phyloP scores from a whole-genome alignment of 2,329 filamentous ascomycete species.

The Botryotinia narcissicola region DNA sequence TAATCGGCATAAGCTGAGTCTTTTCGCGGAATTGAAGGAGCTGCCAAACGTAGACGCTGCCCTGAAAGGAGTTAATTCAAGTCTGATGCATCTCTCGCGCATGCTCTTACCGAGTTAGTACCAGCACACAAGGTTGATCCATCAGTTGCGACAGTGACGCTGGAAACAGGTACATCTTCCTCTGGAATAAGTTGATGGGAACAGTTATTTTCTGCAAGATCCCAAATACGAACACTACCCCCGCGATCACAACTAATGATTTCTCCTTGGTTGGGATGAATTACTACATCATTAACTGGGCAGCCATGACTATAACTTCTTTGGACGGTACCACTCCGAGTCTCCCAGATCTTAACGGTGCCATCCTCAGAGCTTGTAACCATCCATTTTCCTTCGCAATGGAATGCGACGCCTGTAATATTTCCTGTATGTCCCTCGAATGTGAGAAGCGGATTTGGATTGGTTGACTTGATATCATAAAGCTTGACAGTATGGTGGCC shows the following conservation, averaged over 20 bases:
- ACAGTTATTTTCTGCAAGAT: conserved; percentile 94
- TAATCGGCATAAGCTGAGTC: conserved; percentile 68
- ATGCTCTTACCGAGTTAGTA: conserved; percentile 72
- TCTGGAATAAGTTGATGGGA: conserved; percentile 95
- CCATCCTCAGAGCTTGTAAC: conserved; percentile 96
- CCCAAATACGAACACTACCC: conserved; percentile 93
- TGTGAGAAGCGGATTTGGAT: conserved; percentile 85
- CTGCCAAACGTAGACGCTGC: conserved; percentile 96
- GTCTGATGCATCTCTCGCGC: background rate
- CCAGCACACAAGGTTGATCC: conserved; percentile 89
- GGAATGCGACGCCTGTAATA: conserved; percentile 93
- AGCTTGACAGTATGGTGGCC: conserved; percentile 87
- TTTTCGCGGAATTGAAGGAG: conserved; percentile 71
- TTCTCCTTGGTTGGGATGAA: conserved; percentile 97
- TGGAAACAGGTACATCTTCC: conserved; percentile 89
- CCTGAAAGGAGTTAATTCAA: conserved; percentile 51
- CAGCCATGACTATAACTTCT: conserved; percentile 88
- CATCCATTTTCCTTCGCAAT: conserved; percentile 99
- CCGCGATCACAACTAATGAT: conserved; percentile 93
- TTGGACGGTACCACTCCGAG: conserved; percentile 57
- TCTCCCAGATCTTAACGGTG: conserved; percentile 42
- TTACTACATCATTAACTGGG: conserved; percentile 97
- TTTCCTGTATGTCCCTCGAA: conserved; percentile 97
- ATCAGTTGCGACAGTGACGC: conserved; percentile 93
- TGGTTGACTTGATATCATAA: conserved; percentile 98